A percentile compares a stretch with the other conserved stretches of the same genome.
phyloP scores from a whole-genome alignment of 2,329 filamentous ascomycete genomes.

The Daldinia sp. region DNA sequence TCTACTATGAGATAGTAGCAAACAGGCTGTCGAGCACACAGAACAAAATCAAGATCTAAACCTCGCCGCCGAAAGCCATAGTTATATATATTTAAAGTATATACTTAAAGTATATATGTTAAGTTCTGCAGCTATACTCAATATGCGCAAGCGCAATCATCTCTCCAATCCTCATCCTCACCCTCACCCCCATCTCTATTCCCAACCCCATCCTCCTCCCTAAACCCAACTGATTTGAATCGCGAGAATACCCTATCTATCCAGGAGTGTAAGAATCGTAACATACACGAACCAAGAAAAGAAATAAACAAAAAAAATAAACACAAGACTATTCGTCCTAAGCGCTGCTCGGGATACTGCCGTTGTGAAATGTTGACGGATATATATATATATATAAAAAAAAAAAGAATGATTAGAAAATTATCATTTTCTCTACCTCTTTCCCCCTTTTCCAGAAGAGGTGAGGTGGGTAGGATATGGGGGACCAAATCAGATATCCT shows the following conservation, averaged over 20 bases:
- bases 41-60: neutral
- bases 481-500: neutral
- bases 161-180: neutral
- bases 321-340: neutral
- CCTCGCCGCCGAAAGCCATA: neutral
- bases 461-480: neutral
- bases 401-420: slow-evolving; percentile 40
- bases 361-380: neutral
- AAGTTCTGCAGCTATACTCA: neutral
- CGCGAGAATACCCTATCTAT: slow-evolving; percentile 9
- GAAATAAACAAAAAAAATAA: neutral
- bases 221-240: neutral
- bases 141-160: neutral
- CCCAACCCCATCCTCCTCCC: too few relatives aligned
- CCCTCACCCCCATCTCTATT: too few relatives aligned
- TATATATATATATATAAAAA: too few relatives aligned
- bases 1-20: too few relatives aligned
- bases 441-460: slow-evolving; percentile 23
- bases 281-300: neutral
- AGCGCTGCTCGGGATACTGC: neutral
- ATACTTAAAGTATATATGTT: neutral
- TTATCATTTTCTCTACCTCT: slow-evolving; percentile 12
- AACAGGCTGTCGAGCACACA: too few relatives aligned
- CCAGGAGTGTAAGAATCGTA: slow-evolving; percentile 1
- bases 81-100: neutral